These are phyloP conservation scores for Sarcodon sp. DNA, from an alignment of 768 basidiomycete genomes.

Conservation along the genomic window DNA sequence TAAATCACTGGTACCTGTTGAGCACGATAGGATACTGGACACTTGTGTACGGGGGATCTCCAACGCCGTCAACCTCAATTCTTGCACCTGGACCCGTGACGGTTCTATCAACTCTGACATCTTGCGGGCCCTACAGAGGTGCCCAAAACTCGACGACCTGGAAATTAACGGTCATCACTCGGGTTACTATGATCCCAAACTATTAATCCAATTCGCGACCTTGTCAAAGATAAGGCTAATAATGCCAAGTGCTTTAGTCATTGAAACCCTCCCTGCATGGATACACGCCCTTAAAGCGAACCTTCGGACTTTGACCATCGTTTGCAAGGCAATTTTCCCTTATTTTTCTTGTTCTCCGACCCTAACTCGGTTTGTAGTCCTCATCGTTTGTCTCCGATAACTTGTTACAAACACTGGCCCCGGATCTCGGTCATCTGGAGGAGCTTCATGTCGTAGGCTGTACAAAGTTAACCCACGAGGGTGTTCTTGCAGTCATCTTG, in stretches of 20 bases:
- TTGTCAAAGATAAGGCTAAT: constrained; percentile 53
- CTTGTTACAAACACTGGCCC: constrained; percentile 35
- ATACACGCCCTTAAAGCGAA: constrained; percentile 26
- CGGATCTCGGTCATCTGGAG: constrained; percentile 35
- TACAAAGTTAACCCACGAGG: constrained; percentile 49
- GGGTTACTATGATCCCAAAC: constrained; percentile 35
- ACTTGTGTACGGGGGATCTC: constrained; percentile 35
- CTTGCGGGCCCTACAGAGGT: constrained; percentile 35
- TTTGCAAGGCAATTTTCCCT: constrained; percentile 47
- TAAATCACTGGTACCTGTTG: constrained; percentile 24
- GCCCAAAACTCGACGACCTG: constrained; percentile 33
- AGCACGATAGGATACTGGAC: constrained; percentile 21
- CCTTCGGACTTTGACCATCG: constrained; percentile 45
- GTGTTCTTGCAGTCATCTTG: constrained; percentile 38
- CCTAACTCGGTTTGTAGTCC: constrained; percentile 22
- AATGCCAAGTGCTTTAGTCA: constrained; percentile 54
- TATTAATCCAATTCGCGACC: constrained; percentile 36
- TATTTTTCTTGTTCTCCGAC: not conserved
- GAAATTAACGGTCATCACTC: constrained; percentile 62
- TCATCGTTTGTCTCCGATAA: constrained; percentile 47
- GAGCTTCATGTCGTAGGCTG: constrained; percentile 56
- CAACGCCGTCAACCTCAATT: constrained; percentile 47
- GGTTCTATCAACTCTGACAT: constrained; percentile 54
- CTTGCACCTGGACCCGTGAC: constrained; percentile 74
- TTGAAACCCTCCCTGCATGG: constrained; percentile 40